Base-by-base conservation (phyloP, 257 asterid genomes). In the Vinca minor region DNA sequence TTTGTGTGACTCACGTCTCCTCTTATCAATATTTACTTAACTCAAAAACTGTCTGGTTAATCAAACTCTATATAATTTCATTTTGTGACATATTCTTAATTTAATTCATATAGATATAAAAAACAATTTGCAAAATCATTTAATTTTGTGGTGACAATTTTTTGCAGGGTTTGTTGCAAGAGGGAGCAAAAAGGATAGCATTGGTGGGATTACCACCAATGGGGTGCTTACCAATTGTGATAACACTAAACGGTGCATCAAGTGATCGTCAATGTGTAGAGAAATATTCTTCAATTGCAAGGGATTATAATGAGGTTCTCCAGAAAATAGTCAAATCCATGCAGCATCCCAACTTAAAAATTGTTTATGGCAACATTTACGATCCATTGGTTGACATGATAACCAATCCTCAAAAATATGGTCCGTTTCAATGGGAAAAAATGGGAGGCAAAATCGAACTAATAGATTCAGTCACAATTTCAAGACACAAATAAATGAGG, bases 161-260 rank as follows among this genome's bases (percentile, higher is more conserved):
- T n/a, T n/a, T n/a, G n/a, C 75, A 87, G 95, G 80, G 71, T 29
- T 73, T 88, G 36, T 0, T 79, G 53, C 77, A 78, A 4, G 63
- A 77, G 63, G 96, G 95, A 45, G 95, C 90, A 10, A 58, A 71
- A 55, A 69, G 20, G 39, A 81, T 88, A 2, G 85, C 50, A 0
- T 0, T 86, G 0, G 85, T 63, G 59, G 96, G 95, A 25, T 67
- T 84, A 7, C 96, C 95, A 1, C 96, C 96, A n/a, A 54, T 84
- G 25, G 95, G 95, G 34, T 88, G 96, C 68, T 57, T 88, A 71
- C 96, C 96, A 44, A 57, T 62, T 23, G 79, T 81, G 55, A 86
- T 88, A 64, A 84, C 90, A 3, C 31, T 78, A 1, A 47, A 78
- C 47, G 23, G 41, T 9, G 64, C 68, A 4, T 44, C 76, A 14